Evolutionary conservation across 306 rosid genomes (phyloP).

Genomic region (Trichosanthes truncata): DNA sequence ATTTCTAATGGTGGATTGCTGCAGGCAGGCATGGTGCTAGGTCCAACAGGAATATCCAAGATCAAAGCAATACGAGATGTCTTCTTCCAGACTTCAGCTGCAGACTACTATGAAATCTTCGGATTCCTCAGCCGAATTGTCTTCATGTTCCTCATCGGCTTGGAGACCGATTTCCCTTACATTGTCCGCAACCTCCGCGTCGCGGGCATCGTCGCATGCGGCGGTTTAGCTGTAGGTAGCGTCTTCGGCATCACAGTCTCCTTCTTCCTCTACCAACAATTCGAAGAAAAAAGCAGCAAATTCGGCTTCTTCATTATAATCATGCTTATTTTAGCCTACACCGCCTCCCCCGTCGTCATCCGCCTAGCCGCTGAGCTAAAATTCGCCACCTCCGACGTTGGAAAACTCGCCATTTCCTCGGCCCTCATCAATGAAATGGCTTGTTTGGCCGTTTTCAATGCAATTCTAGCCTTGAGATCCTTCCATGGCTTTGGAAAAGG

Average conservation of each 20-base stretch:
- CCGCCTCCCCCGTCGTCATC: conserved; percentile 74
- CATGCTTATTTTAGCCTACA: conserved; percentile 48
- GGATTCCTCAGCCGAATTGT: conserved; percentile 73
- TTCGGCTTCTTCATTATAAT: conserved; percentile 19
- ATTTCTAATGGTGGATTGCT: neutral
- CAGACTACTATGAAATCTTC: conserved; percentile 74
- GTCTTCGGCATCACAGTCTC: conserved; percentile 47
- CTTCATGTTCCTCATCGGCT: conserved; percentile 75
- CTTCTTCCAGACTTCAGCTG: conserved; percentile 54
- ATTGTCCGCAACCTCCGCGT: conserved; percentile 24
- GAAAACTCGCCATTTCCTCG: conserved; percentile 45
- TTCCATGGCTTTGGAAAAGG: neutral
- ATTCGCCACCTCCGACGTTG: conserved; percentile 49
- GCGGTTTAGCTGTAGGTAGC: conserved; percentile 38
- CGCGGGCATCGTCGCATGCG: conserved; percentile 33
- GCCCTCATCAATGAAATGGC: conserved; percentile 53
- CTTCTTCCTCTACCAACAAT: conserved; percentile 32
- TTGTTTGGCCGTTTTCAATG: conserved; percentile 43
- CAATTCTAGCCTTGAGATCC: conserved; percentile 19
- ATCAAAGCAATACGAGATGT: conserved; percentile 18
- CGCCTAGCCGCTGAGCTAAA: conserved; percentile 62
- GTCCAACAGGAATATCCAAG: conserved; percentile 65
- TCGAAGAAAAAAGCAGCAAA: conserved; percentile 8
- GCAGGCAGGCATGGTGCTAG: conserved; percentile 81
- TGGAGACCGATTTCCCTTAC: conserved; percentile 52